Base-by-base conservation (phyloP, 2,329 filamentous ascomycete genomes). In the Gnomoniopsis sp. region DNA sequence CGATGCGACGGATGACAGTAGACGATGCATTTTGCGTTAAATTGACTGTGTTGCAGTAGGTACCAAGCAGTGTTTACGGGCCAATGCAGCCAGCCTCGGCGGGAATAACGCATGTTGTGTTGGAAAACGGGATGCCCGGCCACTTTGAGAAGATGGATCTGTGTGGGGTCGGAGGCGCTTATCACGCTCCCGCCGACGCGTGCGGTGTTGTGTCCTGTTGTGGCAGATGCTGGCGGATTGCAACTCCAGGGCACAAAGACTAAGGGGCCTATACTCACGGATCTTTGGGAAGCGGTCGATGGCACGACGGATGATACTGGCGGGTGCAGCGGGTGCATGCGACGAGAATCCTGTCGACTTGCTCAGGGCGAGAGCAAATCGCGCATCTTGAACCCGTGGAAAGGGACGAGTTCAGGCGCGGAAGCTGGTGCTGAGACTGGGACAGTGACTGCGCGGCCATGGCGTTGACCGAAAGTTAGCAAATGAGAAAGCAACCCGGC, bases 281-380 rank as follows among this genome's bases (percentile, higher is more conserved):
- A 19, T 59, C 58, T 36, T 52, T 58, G 17, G 66, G 63, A 38
- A 58, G 38, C 10, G 66, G 65, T 47, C 52, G 58, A 49, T 68
- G 63, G 50, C 67, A 70, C 49, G 63, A 62, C 19, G 63, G 57
- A 53, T 69, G 67, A 56, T 66, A 68, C 41, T 51, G 58, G 49
- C 61, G 60, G 38, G 12, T 38, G 61, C 67, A 69, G n/a, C 19
- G 51, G 23, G 38, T 47, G 51, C 68, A 70, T 55, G 48, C 47
- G 23, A 66, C 57, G 11, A 68, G 62, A 43, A 60, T 59, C 48
- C 64, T 67, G 59, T 64, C 61, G 49, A 63, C 30, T 19, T 53
- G 49, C 60, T 62, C 57, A 56, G 53, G 53, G 30, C 22, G 44
- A 41, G 44, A n/a, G 49, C 60, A 62, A 33, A 53, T 55, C 36